Evolutionary conservation across 2,329 filamentous ascomycete genomes (phyloP), one percentile per base, ranked within the genome.

Genomic region (Aspergillus candidus): DNA sequence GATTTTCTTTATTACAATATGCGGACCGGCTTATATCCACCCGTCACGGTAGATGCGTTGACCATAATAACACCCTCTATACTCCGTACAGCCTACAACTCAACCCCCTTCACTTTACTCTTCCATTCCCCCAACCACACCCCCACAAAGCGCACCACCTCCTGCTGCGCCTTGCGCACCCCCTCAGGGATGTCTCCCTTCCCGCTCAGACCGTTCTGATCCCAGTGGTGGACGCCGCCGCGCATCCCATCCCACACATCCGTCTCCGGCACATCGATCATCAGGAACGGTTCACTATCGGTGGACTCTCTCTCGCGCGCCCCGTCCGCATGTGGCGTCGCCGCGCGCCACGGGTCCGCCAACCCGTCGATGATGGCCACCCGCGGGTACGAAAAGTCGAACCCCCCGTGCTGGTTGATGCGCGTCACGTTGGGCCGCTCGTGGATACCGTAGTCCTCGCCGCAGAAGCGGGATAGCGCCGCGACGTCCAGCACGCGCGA

Each of bases 341-440:
- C 85, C 0, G 80, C 79, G 13, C 83, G 77, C 88, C 88, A 94
- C 0, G 88, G 87, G 59, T 94, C 88, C 44, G 79, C 78, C 50
- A 86, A 78, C 22, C 88, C 88, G 49, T 89, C 87, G 32, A 94
- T 72, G 38, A 86, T 76, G 3, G 88, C 88, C 0, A 94, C 76
- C 2, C 88, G 82, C 1, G 83, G 78, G 59, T 88, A 89, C 36
- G 77, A 76, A 54, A 93, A 83, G 60, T 78, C 69, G 63, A 82
- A 86, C 11, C 81, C 85, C 34, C 88, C 88, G 51, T 85, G 83
- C 58, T 83, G 81, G 72, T 94, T 93, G 63, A 93, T 80, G 1
- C 72, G 71, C 1, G 79, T 73, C 0, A 83, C 68, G 40, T 89
- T 72, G 0, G 88, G 77, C 0, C 76, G 77, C 0, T 69, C 63